These are phyloP conservation scores for Aspergillus sparsus DNA, from an alignment of 495 filamentous ascomycete species.

Conservation along the genomic window DNA sequence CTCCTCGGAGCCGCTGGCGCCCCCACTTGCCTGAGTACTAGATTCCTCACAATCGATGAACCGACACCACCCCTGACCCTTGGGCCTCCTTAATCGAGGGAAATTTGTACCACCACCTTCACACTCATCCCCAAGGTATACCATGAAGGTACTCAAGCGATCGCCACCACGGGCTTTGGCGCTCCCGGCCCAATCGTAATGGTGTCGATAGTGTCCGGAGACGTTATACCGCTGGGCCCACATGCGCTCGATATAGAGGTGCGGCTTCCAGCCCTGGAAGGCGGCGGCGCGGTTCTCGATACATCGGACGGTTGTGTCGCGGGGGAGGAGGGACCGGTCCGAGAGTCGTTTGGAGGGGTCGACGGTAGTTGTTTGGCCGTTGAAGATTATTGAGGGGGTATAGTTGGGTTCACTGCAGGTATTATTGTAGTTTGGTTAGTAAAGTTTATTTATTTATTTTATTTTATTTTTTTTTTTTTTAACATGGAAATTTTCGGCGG, in stretches of 20 bases:
- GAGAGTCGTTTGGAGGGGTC: conserved; percentile 55
- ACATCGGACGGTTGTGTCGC: conserved; percentile 63
- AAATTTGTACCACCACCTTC: conserved; percentile 65
- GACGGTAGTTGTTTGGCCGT: conserved; percentile 43
- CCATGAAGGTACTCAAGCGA: conserved; percentile 60
- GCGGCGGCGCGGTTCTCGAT: conserved; percentile 65
- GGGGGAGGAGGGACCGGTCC: conserved; percentile 58
- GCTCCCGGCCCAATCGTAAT: conserved; percentile 59
- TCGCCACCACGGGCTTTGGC: conserved; percentile 41
- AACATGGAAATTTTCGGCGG: not conserved
- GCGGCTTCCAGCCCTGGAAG: conserved; percentile 68
- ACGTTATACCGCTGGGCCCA: conserved; percentile 61
- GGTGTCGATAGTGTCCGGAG: conserved; percentile 59
- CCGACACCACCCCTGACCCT: conserved; percentile 54
- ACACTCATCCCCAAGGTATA: conserved; percentile 60
- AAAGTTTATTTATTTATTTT: no score
- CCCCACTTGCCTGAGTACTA: no score
- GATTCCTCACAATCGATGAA: conserved; percentile 59
- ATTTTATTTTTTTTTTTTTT: not conserved
- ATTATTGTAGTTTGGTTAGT: no score
- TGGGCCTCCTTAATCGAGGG: conserved; percentile 48
- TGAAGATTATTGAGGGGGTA: conserved; percentile 55
- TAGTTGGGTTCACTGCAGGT: conserved; percentile 48
- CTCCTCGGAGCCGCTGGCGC: not conserved
- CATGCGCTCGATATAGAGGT: conserved; percentile 62